Conservation (phyloP, 2,329 filamentous ascomycete genomes). For the Didymella sp. region DNA sequence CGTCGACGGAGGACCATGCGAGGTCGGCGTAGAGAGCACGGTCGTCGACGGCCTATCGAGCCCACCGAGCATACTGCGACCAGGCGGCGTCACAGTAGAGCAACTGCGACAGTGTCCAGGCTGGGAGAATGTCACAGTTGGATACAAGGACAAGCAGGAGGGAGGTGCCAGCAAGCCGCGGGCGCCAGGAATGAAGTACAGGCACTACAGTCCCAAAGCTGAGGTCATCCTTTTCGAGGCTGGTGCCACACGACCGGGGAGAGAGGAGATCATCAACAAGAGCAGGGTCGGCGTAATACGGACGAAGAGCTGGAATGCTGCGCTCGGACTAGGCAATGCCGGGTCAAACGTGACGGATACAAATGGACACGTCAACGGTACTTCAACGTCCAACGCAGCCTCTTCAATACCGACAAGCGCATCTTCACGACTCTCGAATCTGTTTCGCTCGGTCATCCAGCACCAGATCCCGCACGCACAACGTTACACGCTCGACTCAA, state of each 20-base stretch:
- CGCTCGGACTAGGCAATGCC: conserved; percentile 26
- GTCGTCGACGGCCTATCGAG: conserved; percentile 88
- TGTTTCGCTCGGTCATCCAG: conserved; percentile 46
- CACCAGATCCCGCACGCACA: conserved; percentile 43
- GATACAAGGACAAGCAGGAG: conserved; percentile 77
- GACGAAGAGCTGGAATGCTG: conserved; percentile 36
- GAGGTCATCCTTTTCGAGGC: conserved; percentile 82
- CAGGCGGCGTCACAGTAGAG: conserved; percentile 85
- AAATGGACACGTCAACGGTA: conserved; percentile 24
- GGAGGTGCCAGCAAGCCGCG: conserved; percentile 68
- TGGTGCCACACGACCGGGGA: conserved; percentile 45
- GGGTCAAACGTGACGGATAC: not conserved
- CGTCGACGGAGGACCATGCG: conserved; percentile 84
- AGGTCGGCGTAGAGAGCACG: conserved; percentile 93
- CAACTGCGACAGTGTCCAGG: conserved; percentile 75
- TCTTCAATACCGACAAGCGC: not conserved
- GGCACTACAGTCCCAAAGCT: conserved; percentile 93
- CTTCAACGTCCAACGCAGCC: not conserved
- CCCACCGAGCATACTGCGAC: conserved; percentile 82
- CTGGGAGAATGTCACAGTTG: conserved; percentile 80
- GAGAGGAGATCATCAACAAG: conserved; percentile 39
- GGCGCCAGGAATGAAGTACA: conserved; percentile 98
- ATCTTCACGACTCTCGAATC: conserved; percentile 33
- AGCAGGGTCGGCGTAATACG: conserved; percentile 52
- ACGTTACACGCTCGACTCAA: conserved; percentile 22